A percentile compares a stretch with the other conserved stretches of the same genome.
Conservation (phyloP, 352 stramenopile genomes). For the Thraustochytrium sp. region DNA sequence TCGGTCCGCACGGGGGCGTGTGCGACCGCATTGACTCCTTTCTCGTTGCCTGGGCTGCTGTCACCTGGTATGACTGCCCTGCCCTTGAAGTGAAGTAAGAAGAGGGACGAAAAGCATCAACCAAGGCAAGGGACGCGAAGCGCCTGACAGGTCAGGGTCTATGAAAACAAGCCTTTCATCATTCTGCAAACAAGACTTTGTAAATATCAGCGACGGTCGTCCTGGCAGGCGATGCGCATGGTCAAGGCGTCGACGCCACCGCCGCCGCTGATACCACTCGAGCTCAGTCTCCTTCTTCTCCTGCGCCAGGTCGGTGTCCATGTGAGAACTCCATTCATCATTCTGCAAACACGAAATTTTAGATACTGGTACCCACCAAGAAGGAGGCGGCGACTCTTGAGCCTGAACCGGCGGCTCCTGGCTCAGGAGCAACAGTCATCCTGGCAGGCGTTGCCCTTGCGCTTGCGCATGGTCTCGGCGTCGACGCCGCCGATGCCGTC, state of each 20-base stretch:
- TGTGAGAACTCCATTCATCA: neutral
- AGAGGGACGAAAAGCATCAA: no score
- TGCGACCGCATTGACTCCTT: constrained; percentile 35
- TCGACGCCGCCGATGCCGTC: constrained; percentile 13
- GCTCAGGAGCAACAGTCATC: neutral
- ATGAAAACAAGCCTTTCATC: neutral
- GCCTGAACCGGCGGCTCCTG: neutral
- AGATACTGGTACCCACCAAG: neutral
- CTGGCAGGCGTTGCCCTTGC: neutral
- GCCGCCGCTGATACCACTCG: no score
- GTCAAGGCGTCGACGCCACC: neutral
- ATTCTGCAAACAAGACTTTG: neutral
- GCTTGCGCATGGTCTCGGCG: neutral
- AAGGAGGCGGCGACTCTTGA: no score
- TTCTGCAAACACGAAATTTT: neutral
- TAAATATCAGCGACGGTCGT: neutral
- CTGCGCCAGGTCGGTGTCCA: neutral
- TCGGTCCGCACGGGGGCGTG: neutral
- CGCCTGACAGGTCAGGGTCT: no score
- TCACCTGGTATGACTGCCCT: no score
- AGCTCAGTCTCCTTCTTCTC: neutral
- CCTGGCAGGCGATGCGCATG: neutral
- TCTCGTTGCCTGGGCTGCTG: neutral
- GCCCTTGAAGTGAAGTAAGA: no score
- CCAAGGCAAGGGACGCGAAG: no score